A percentile compares a stretch with the other conserved stretches of the same genome.
Evolutionary conservation across 306 rosid species (phyloP).

Genomic region (Leucaena leucocephala): DNA sequence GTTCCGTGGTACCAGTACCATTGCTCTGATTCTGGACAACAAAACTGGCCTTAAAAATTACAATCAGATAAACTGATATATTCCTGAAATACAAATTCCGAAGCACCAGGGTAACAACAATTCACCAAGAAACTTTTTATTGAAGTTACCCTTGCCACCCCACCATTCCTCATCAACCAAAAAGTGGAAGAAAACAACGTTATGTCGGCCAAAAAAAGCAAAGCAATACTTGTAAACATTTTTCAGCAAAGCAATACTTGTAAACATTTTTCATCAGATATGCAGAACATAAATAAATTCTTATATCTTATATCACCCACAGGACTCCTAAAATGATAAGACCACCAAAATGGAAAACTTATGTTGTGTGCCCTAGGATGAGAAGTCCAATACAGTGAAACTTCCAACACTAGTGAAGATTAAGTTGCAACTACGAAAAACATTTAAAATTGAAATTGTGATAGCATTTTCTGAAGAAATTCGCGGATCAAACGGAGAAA

Average conservation of each 20-base stretch:
- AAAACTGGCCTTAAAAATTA: background rate
- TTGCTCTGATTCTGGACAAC: background rate
- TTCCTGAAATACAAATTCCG: slow-evolving; percentile 16
- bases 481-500: slow-evolving; percentile 51
- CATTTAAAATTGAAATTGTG: background rate
- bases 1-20: slow-evolving; percentile 1
- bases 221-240: background rate
- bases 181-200: slow-evolving; percentile 2
- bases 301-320: background rate
- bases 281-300: background rate
- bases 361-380: background rate
- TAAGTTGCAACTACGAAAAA: background rate
- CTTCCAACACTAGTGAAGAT: background rate
- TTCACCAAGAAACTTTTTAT: slow-evolving; percentile 16
- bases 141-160: background rate
- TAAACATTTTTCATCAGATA: background rate
- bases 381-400: background rate
- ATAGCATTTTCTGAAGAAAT: background rate
- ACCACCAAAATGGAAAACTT: background rate
- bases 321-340: background rate
- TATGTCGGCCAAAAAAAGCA: background rate
- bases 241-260: background rate
- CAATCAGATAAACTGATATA: slow-evolving; percentile 8
- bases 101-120: background rate
- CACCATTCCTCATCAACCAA: background rate